These are phyloP conservation scores for Closterium sp. DNA, from an alignment of 139 green algal species.

Conservation along the genomic window DNA sequence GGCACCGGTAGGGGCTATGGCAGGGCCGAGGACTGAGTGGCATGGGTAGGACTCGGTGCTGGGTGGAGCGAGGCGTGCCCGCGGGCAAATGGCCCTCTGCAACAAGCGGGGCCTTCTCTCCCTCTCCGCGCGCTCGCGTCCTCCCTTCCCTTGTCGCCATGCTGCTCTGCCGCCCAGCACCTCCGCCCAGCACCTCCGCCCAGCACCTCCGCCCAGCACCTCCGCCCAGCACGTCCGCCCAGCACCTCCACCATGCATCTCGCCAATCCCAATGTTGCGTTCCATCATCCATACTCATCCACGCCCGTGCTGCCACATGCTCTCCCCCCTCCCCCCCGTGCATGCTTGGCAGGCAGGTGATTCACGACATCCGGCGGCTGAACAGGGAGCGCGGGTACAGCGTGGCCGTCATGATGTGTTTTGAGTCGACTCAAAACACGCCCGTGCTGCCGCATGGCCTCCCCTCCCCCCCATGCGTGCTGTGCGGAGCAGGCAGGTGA, in stretches of 20 bases:
- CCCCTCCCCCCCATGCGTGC: neutral
- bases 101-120: neutral
- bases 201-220: neutral
- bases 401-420: conserved; percentile 73
- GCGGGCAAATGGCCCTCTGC: too few relatives aligned
- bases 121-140: neutral
- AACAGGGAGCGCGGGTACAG: conserved; percentile 72
- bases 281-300: too few relatives aligned
- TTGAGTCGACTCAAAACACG: too few relatives aligned
- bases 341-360: conserved; percentile 2
- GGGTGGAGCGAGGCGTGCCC: neutral
- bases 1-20: neutral
- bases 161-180: neutral
- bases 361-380: conserved; percentile 55
- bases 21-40: neutral
- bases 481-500: conserved; percentile 2
- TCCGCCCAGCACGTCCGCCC: too few relatives aligned
- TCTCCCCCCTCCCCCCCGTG: too few relatives aligned
- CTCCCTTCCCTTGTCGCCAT: neutral
- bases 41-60: neutral
- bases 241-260: too few relatives aligned
- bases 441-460: too few relatives aligned
- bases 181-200: neutral
- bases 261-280: too few relatives aligned
- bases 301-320: too few relatives aligned